Evolutionary conservation across 345 rosid species (phyloP), one percentile per base, ranked within the genome.

Genomic region (Lenwebbia sp.): DNA sequence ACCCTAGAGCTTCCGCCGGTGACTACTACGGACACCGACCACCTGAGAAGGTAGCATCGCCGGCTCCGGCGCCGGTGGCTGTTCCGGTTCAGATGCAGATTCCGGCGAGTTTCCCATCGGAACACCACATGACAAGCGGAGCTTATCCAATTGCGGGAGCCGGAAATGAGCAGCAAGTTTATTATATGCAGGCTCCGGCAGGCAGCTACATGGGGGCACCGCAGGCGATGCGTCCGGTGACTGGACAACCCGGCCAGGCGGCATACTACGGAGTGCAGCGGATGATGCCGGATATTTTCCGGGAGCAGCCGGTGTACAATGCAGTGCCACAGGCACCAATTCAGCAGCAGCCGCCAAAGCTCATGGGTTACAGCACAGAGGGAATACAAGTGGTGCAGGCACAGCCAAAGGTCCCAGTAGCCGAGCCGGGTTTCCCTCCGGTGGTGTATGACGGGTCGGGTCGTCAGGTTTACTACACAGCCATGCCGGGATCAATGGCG

Each of bases 381-480:
- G 90, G 91, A 65, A 70, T 87, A 52, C 81, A 86, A 84, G 89
- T 84, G 53, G 41, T 84, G 85, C 78, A 65, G 44, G 13, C 44
- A 33, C 91, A 85, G 74, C 82, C 84, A n/a, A 90, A 86, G 84
- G 84, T 85, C 56, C 88, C 84, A 10, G 84, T 84, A 83, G 85
- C 90, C 0, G 93, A 91, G 84, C 57, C 86, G 1, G 91, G 92
- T 12, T 90, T 86, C 85, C 81, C 91, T 37, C 94, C 89, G 83
- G 86, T 92, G 83, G 93, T 85, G 15, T 92, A 90, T 51, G 95
- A 93, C 49, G 86, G 90, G 53, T 87, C 93, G 3, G 95, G 96
- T 58, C 89, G 95, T 88, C 94, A 88, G 85, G 90, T 92, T 49
- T 94, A 92, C 86, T 91, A 89, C 88, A 86, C 88, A 5, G 54